phyloP scores from a whole-genome alignment of 2,329 filamentous ascomycete species.

The Colletotrichum lini region DNA sequence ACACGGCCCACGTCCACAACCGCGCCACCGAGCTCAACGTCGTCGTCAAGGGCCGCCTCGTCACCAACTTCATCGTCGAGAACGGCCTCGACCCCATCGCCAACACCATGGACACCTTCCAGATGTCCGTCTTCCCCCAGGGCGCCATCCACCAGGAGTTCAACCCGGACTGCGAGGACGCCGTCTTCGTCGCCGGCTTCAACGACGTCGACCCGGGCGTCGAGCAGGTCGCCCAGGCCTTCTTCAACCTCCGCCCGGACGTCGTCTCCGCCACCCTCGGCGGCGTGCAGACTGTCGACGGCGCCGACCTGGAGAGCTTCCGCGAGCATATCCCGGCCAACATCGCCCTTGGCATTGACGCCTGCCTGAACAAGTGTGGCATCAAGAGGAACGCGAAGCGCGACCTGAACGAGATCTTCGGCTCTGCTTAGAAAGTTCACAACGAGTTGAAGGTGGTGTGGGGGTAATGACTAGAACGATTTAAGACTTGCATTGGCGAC shows the following conservation, averaged over 20 bases:
- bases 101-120: constrained; percentile 53
- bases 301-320: constrained; percentile 58
- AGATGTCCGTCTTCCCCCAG: constrained; percentile 65
- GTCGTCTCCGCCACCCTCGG: constrained; percentile 59
- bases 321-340: constrained; percentile 60
- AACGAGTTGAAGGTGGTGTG: too few relatives aligned
- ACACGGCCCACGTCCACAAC: constrained; percentile 64
- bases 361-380: constrained; percentile 64
- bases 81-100: constrained; percentile 56
- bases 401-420: constrained; percentile 45
- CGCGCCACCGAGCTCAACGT: constrained; percentile 64
- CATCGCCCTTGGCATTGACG: constrained; percentile 65
- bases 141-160: constrained; percentile 66
- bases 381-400: constrained; percentile 55
- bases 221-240: constrained; percentile 61
- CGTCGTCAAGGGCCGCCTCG: constrained; percentile 59
- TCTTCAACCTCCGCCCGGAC: constrained; percentile 59
- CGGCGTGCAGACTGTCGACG: constrained; percentile 53
- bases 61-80: constrained; percentile 61
- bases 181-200: constrained; percentile 65
- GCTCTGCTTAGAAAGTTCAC: too few relatives aligned
- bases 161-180: constrained; percentile 64
- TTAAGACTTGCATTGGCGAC: background rate
- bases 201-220: constrained; percentile 62
- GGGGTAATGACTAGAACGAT: background rate